Base-by-base conservation (phyloP, 441 rosid species). In the Flueggea neowawraea region DNA sequence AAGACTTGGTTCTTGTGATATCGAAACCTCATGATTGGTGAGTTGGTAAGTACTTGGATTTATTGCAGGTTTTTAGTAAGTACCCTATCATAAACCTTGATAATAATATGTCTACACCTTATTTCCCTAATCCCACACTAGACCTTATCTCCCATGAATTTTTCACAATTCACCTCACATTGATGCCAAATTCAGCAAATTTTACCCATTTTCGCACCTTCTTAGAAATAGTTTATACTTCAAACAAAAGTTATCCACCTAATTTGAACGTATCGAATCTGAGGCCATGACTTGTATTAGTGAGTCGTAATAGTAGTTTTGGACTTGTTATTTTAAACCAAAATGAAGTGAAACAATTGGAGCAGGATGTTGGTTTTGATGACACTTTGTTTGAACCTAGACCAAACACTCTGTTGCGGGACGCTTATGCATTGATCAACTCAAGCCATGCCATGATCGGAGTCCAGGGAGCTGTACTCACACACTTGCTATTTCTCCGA, bases 391-490 rank as follows among this genome's bases (percentile, higher is more conserved):
- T 85, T 6, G 63, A 64, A 54, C 84, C 86, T 12, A 69, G 17
- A 0, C 2, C 31, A 1, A 55, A 3, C 0, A 73, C 68, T 2
- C 48, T 56, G 0, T 61, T 89, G 67, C 54, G 7, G 0, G 62
- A 80, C 14, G 66, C 80, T 0, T 83, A 76, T 62, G 63, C 58
- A 2, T 55, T 75, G 10, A 31, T 86, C 17, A 78, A 80, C 62
- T 75, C 84, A n/a, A 82, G 88, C 47, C 85, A 87, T 3, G 85
- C 68, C 3, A 68, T 85, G 78, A 53, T 82, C 0, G 90, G 94
- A 52, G 82, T 89, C 13, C 96, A 87, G 5, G 91, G 90, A 15
- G 91, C 93, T 0, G 91, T 82, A 6, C 70, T 84, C 4, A 82
- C 88, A 0, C 89, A 86, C 47, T 52, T 63, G 5, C 60, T 83